Base-by-base conservation (phyloP, 2,329 filamentous ascomycete species). In the Graphilbum sp. region DNA sequence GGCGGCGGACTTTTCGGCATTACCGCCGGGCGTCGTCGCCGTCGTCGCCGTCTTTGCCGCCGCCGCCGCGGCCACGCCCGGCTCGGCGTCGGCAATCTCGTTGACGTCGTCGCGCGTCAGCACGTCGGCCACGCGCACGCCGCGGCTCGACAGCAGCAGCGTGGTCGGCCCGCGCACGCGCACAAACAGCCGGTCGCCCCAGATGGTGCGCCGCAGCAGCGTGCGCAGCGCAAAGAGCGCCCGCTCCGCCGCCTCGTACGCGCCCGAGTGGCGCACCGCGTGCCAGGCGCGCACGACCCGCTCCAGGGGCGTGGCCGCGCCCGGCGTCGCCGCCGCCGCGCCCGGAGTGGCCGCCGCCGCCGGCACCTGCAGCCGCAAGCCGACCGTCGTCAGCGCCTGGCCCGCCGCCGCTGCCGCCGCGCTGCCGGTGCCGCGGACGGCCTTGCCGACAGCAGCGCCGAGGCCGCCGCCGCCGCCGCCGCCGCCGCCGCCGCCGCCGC, bases 131-230 rank as follows among this genome's bases (percentile, higher is more conserved):
- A 93, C 62, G 15, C 80, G 69, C 18, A 83, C 73, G 13, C 78
- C 86, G n/a, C 88, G 75, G 37, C 85, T 92, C 45, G 93, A 92
- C 50, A 98, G 64, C 32, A 96, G 67, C 35, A 98, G 72, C 2
- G 82, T 95, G 6, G 72, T 73, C 2, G 90, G 90, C 0, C 90
- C 90, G 40, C 78, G 72, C 54, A 98, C 95, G 52, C 83, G 81
- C 24, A 98, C 63, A 58, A 96, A 96, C 20, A 96, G 65, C 59
- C 88, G 64, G 54, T 98, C 90, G 18, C 90, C 90, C 84, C 86
- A 96, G 40, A 98, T 81, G 2, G 83, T 83, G 50, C 82, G 72
- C 43, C 87, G 71, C 32, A 79, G 66, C 61, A 79, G 77, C 0
- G 86, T 94, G 43, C 85, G 74, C 17, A 92, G 47, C 29, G 62